Base-by-base conservation (phyloP, 148 eudicot genomes). In the Chenopodium berlandieri region DNA sequence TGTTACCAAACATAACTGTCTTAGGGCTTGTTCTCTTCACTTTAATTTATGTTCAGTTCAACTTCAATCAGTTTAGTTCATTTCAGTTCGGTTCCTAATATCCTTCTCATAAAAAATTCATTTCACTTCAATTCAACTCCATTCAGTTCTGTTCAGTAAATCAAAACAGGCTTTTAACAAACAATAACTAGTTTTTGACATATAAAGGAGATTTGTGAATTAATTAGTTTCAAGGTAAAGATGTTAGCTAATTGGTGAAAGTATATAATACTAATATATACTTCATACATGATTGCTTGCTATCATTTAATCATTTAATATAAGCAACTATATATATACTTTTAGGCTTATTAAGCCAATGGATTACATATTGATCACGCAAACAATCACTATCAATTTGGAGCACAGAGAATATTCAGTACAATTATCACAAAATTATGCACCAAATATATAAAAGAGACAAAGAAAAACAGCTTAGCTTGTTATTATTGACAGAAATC, bases 341-440 rank as follows among this genome's bases (percentile, higher is more conserved):
- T 40, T 40, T 40, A 40, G 44, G 44, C 44, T 40, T 40, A 40
- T 40, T 40, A 40, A 0, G 63, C 44, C 14, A 4, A 58, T 17
- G 37, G 75, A 23, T 13, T 74, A 64, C 65, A 65, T 80, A 72
- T 48, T 10, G 11, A 40, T 74, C 19, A 62, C n/a, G 23, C 10
- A 19, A 17, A n/a, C 40, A 30, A 75, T 76, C 73, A 54, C 74
- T 47, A 67, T 81, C 79, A 34, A 23, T 32, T 50, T 67, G 23
- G 12, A 31, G 44, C 83, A 76, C 34, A 54, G 40, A 14, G 75
- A 81, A 81, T 81, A 52, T 75, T 40, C 58, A 52, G n/a, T 73
- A 47, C 77, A 80, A 25, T 73, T 32, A 73, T 14, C 25, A 31
- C 44, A 63, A 52, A 30, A 63, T 14, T 16, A 17, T 50, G 66